Conservation (phyloP, 148 eudicot genomes). For the Polygonum maritimum region DNA sequence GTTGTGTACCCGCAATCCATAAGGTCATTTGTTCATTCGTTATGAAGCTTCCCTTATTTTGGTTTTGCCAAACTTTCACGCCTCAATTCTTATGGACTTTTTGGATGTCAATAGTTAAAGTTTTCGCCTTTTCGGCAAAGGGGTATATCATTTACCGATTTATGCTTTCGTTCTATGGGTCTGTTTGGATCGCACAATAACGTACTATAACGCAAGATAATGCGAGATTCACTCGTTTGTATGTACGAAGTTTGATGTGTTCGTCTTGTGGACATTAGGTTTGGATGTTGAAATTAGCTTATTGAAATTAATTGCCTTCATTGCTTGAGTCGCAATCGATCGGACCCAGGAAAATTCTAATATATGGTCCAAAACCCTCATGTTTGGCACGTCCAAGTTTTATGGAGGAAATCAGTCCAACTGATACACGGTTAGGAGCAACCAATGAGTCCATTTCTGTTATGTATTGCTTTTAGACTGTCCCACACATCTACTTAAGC, state of each 20-base stretch:
- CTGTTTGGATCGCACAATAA: no score
- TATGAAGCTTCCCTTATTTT: background rate
- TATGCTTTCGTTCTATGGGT: background rate
- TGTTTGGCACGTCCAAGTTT: background rate
- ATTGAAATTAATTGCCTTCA: background rate
- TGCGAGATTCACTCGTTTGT: background rate
- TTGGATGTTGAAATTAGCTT: background rate
- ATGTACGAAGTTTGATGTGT: background rate
- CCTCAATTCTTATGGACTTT: background rate
- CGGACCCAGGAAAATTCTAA: background rate
- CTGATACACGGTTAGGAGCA: background rate
- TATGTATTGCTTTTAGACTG: background rate
- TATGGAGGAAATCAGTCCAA: constrained; percentile 1
- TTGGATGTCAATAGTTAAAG: background rate
- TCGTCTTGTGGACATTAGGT: background rate
- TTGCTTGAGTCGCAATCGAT: constrained; percentile 3
- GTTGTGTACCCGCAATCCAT: background rate
- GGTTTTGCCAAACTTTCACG: background rate
- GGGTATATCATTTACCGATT: background rate
- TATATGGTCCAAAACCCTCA: background rate
- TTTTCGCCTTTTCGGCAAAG: background rate
- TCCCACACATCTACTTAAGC: no score
- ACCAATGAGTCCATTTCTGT: background rate
- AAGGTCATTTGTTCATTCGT: background rate
- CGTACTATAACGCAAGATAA: no score